Base-by-base conservation (phyloP, 169 alveolate genomes). In the Plasmodium gonderi region DNA sequence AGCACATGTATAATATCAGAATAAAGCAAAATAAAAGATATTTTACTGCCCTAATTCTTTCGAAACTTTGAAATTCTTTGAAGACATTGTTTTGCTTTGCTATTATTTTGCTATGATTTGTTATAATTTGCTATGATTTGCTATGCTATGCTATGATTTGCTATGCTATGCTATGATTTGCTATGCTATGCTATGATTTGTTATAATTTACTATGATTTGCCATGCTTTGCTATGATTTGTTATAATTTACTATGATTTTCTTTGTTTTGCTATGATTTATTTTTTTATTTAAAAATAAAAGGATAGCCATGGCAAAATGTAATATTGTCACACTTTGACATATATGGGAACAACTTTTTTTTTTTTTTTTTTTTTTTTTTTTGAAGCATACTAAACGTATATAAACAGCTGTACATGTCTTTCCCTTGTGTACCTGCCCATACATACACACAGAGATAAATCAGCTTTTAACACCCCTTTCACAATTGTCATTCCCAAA, bases 81-180 rank as follows among this genome's bases (percentile, higher is more conserved):
- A 69, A 69, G 79, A 69, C 79, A 69, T 69, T 33, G 54, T 69
- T 69, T 69, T 69, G 20, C n/a, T n/a, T n/a, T n/a, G n/a, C n/a
- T n/a, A n/a, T n/a, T n/a, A n/a, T n/a, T n/a, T n/a, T n/a, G n/a
- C n/a, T n/a, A n/a, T n/a, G n/a, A n/a, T n/a, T n/a, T n/a, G n/a
- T n/a, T n/a, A n/a, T n/a, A n/a, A n/a, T n/a, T n/a, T n/a, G n/a
- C n/a, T n/a, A n/a, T n/a, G n/a, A n/a, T n/a, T n/a, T n/a, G n/a
- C n/a, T n/a, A n/a, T n/a, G n/a, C n/a, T n/a, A n/a, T n/a, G n/a
- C n/a, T n/a, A n/a, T n/a, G n/a, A n/a, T n/a, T n/a, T n/a, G n/a
- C n/a, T n/a, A n/a, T n/a, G n/a, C n/a, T n/a, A n/a, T n/a, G n/a
- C n/a, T n/a, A n/a, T n/a, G n/a, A n/a, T n/a, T n/a, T n/a, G n/a